Evolutionary conservation across 371 early-diverging fungal genomes (phyloP), one percentile per base, ranked within the genome.

Genomic region (Rhizomucor pusillus): DNA sequence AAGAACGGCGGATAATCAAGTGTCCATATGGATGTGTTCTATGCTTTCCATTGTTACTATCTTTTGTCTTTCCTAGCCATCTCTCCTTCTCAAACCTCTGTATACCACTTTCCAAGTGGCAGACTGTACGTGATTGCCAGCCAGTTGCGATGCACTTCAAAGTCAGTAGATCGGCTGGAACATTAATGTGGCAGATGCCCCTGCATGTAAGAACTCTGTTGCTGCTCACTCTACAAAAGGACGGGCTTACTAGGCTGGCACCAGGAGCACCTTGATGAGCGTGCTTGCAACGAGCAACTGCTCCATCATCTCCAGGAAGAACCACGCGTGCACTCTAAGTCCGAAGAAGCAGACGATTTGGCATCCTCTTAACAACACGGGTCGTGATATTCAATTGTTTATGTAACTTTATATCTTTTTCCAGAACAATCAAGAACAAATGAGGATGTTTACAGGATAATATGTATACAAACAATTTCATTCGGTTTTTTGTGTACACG

Each of bases 91-190:
- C 54, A 44, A 75, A 90, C 90, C 74, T 96, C 95, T 60, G 73
- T 77, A 63, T 98, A 98, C 98, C 98, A 98, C 54, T 86, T 48
- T 11, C 70, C 65, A 22, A 93, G 66, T 2, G 97, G 93, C 19
- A 94, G 73, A 46, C 84, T 82, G 57, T 87, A 75, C 5, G 98
- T 98, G 54, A 98, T 90, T 34, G 97, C 97, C 22, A 98, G 81
- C 98, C 98, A 98, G 73, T 98, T 96, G 52, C 98, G 84, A 75
- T 98, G 98, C 4, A 98, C 98, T 69, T 98, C 98, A 81, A 98
- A 98, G 77, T 98, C 98, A 13, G 98, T 98, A 33, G 97, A 97
- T 56, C 82, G 83, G 69, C 91, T 90, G 56, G 43, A n/a, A n/a
- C n/a, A n/a, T n/a, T n/a, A n/a, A n/a, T n/a, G n/a, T n/a, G n/a